These are phyloP conservation scores for Triadica sebifera DNA, from an alignment of 345 rosid species.

Conservation along the genomic window DNA sequence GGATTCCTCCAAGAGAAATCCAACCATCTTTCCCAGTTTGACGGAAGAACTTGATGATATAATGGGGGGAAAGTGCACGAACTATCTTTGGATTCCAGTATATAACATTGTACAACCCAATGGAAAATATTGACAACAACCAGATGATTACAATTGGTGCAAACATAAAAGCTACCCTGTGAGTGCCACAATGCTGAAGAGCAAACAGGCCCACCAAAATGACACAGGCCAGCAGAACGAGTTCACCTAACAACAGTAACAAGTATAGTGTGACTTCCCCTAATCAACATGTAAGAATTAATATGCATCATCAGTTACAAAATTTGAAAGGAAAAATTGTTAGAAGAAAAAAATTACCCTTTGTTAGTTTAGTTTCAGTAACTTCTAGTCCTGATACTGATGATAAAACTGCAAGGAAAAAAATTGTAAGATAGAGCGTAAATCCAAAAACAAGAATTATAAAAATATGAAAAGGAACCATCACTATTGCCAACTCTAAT, in stretches of 20 bases:
- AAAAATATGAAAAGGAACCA: not conserved
- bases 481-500: not conserved
- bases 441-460: not conserved
- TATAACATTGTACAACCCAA: slow-evolving; percentile 75
- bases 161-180: slow-evolving; percentile 82
- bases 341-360: slow-evolving; percentile 40
- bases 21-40: slow-evolving; percentile 79
- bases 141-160: slow-evolving; percentile 83
- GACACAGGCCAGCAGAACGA: slow-evolving; percentile 69
- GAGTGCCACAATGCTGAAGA: slow-evolving; percentile 89
- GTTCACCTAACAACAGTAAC: slow-evolving; percentile 45
- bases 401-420: slow-evolving; percentile 69
- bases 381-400: slow-evolving; percentile 74
- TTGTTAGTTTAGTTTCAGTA: slow-evolving; percentile 43
- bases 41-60: slow-evolving; percentile 66
- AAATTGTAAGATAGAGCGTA: not conserved
- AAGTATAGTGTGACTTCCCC: slow-evolving; percentile 1
- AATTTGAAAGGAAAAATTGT: not conserved
- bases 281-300: slow-evolving; percentile 8
- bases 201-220: slow-evolving; percentile 93
- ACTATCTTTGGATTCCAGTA: slow-evolving; percentile 76
- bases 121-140: slow-evolving; percentile 64
- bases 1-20: slow-evolving; percentile 94
- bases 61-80: slow-evolving; percentile 70
- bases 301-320: slow-evolving; percentile 1